Evolutionary conservation across 2,329 filamentous ascomycete species (phyloP).

Genomic region (Aspergillus neotritici): DNA sequence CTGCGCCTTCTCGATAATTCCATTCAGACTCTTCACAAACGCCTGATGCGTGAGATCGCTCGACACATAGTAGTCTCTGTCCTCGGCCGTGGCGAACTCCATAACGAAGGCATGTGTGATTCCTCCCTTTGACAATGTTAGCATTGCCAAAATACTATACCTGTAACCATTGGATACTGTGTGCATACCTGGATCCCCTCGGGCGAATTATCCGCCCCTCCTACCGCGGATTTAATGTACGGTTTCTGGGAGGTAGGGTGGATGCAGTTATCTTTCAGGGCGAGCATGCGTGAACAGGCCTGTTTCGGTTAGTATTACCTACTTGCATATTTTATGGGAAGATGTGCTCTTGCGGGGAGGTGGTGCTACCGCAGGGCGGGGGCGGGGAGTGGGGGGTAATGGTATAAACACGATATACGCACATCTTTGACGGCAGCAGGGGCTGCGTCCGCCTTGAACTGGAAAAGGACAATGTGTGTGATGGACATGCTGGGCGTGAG

Average conservation of each 20-base stretch:
- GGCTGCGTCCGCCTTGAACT: constrained; percentile 53
- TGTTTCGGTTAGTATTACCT: constrained; percentile 27
- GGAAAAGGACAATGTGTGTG: constrained; percentile 63
- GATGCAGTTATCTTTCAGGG: constrained; percentile 53
- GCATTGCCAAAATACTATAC: no score
- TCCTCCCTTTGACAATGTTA: constrained; percentile 28
- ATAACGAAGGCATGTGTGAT: constrained; percentile 65
- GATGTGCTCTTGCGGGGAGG: background rate
- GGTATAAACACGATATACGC: constrained; percentile 21
- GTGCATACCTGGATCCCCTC: constrained; percentile 55
- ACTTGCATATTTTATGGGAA: background rate
- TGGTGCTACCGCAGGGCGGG: no score
- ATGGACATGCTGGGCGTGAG: constrained; percentile 51
- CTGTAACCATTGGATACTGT: background rate
- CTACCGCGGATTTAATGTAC: constrained; percentile 56
- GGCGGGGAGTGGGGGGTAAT: no score
- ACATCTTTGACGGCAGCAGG: constrained; percentile 53
- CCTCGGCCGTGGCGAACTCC: constrained; percentile 58
- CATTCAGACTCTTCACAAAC: constrained; percentile 47
- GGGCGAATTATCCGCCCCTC: constrained; percentile 57
- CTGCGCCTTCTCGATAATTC: constrained; percentile 30
- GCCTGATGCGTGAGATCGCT: constrained; percentile 59
- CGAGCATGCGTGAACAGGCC: constrained; percentile 54
- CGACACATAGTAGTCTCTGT: constrained; percentile 63
- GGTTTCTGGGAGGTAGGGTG: constrained; percentile 53